Evolutionary conservation across 2,329 filamentous ascomycete species (phyloP), one percentile per base, ranked within the genome.

Genomic region (Hymenoscyphus occultus): DNA sequence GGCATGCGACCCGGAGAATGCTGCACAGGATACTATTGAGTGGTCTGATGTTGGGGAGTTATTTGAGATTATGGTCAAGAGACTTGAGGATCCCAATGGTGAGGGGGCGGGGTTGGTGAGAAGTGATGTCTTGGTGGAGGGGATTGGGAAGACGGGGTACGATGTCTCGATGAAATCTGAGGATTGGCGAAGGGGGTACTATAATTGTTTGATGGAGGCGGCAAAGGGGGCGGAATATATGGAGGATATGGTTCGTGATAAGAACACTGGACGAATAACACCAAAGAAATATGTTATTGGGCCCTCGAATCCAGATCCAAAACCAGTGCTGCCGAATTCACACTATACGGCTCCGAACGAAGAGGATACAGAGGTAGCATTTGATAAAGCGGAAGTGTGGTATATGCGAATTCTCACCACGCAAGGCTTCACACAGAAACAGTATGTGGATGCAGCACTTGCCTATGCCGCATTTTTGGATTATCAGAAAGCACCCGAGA

Each of bases 391-490:
- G 0, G 90, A 95, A 72, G 84, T 81, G 14, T 92, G 88, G 73
- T 98, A 98, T 75, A 84, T 90, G 77, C 90, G 90, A 73, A 87
- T 97, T 59, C 78, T 97, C 62, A 92, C 88, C 6, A 94, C 91
- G 0, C 84, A 84, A 63, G 94, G 94, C 1, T 91, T 98, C 72
- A 89, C 85, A 0, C 83, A 86, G n/a, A 83, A 86, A 64, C 92
- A 98, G 77, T 88, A 87, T 72, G 81, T 97, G 61, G 88, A 94
- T 65, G 93, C 93, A 3, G 90, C 91, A 3, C 79, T 97, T 54
- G 89, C 89, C 1, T 96, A 93, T 75, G 94, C 90, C 1, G 89
- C 91, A 63, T 97, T 91, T 85, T 82, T 96, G 48, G 90, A 93
- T 70, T 94, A 86, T 78, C 94, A 93, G 78, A 82, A 85, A 1